Percentiles rank a stretch among this genome's conserved stretches.
Conservation (phyloP, 2,329 filamentous ascomycete species). For the Fusarium foetens region DNA sequence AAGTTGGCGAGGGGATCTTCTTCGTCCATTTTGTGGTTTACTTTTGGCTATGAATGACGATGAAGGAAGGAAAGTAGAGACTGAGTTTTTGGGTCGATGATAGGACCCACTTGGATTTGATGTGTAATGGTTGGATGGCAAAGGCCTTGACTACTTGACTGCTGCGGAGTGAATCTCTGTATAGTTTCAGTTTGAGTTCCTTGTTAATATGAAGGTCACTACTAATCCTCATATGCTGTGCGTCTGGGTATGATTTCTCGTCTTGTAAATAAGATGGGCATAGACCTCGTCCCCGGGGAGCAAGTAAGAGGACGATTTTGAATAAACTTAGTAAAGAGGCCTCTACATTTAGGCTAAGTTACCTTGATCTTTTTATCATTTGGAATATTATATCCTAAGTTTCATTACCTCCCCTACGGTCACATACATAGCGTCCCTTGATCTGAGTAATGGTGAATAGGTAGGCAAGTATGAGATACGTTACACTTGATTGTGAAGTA, state of each 20-base stretch:
- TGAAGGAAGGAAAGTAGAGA: not conserved
- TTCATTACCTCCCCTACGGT: not conserved
- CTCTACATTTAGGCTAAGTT: not conserved
- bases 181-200: not conserved
- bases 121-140: slow-evolving; percentile 16
- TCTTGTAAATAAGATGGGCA: not conserved
- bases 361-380: not conserved
- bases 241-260: not conserved
- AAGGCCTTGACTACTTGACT: not conserved
- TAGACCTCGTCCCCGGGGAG: not conserved
- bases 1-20: slow-evolving; percentile 47
- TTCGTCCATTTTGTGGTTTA: slow-evolving; percentile 43
- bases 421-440: not conserved
- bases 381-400: not conserved
- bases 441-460: not conserved
- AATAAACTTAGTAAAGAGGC: not conserved
- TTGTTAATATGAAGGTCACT: not conserved
- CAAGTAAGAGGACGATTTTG: not conserved
- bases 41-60: not conserved
- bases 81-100: slow-evolving; percentile 28
- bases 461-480: not conserved
- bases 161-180: not conserved
- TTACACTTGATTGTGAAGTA: not conserved
- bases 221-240: not conserved
- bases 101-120: slow-evolving; percentile 31